Evolutionary conservation across 2,329 filamentous ascomycete genomes (phyloP).

Genomic region (Arthroderma sp.): DNA sequence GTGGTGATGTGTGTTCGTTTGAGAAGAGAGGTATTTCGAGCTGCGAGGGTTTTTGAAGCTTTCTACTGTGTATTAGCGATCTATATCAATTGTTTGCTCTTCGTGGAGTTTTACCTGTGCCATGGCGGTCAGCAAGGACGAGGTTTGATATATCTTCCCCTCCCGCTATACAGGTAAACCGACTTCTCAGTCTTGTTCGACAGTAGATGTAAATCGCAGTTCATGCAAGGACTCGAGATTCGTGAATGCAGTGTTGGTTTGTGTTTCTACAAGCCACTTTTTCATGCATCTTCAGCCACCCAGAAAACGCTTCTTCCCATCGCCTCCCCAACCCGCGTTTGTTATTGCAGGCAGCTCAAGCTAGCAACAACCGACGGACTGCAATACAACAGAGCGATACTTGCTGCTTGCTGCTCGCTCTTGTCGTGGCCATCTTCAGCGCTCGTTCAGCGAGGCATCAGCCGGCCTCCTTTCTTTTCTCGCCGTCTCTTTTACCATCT

Average conservation of each 20-base stretch:
- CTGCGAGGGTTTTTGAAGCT: constrained; percentile 52
- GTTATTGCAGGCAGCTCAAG: not conserved
- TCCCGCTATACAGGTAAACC: not conserved
- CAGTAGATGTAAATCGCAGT: no score
- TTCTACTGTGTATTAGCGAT: constrained; percentile 26
- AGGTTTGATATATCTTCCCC: not conserved
- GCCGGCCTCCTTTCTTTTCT: not conserved
- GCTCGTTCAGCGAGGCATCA: not conserved
- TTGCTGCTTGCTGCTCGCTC: no score
- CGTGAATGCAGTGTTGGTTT: not conserved
- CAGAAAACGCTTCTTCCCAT: not conserved
- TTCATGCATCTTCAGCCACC: no score
- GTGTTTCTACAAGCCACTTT: not conserved
- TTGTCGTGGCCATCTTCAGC: not conserved
- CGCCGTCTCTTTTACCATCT: not conserved
- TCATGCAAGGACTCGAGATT: not conserved
- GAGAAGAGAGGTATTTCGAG: constrained; percentile 64
- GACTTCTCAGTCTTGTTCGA: no score
- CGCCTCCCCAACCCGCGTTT: constrained; percentile 2
- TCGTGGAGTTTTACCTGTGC: not conserved
- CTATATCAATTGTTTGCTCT: not conserved
- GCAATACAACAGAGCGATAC: no score
- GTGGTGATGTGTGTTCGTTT: constrained; percentile 72
- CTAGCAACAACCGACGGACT: no score
- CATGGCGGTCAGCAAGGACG: no score